Percentiles rank a stretch among this genome's conserved stretches.
Conservation (phyloP, 2,329 filamentous ascomycete species). For the Colletotrichum chlorophyti region DNA sequence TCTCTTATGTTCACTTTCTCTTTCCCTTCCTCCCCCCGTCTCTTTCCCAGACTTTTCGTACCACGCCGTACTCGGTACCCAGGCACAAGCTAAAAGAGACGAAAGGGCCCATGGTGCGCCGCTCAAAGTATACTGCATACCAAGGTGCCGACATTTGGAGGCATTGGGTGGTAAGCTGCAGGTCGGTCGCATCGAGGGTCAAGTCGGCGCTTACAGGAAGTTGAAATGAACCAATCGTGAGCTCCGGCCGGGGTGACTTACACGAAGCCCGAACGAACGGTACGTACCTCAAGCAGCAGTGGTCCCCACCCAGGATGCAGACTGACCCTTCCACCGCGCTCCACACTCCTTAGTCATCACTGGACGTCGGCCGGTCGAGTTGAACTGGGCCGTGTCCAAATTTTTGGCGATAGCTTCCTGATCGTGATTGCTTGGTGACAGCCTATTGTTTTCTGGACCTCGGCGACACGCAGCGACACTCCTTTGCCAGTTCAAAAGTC, state of each 20-base stretch:
- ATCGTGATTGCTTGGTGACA: constrained; percentile 11
- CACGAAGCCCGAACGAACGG: no score
- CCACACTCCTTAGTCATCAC: constrained; percentile 28
- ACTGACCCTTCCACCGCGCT: no score
- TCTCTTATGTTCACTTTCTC: background rate
- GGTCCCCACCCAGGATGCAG: background rate
- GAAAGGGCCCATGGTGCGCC: no score
- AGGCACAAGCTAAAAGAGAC: no score
- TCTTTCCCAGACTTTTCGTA: constrained; percentile 14
- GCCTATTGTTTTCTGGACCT: no score
- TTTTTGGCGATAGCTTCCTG: constrained; percentile 29
- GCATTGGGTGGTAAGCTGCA: constrained; percentile 27
- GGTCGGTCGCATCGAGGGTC: constrained; percentile 28
- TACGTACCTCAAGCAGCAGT: no score
- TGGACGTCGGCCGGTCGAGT: constrained; percentile 7
- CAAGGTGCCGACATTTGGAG: constrained; percentile 22
- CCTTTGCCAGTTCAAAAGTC: background rate
- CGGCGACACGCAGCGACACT: constrained; percentile 11
- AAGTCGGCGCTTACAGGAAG: constrained; percentile 30
- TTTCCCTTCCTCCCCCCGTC: background rate
- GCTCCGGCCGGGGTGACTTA: constrained; percentile 3
- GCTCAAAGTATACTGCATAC: no score
- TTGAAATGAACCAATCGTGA: constrained; percentile 22
- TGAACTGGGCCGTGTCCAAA: constrained; percentile 24
- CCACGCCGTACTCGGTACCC: constrained; percentile 11